Conservation (phyloP, 129 eudicot species). For the Erigeron canadensis region DNA sequence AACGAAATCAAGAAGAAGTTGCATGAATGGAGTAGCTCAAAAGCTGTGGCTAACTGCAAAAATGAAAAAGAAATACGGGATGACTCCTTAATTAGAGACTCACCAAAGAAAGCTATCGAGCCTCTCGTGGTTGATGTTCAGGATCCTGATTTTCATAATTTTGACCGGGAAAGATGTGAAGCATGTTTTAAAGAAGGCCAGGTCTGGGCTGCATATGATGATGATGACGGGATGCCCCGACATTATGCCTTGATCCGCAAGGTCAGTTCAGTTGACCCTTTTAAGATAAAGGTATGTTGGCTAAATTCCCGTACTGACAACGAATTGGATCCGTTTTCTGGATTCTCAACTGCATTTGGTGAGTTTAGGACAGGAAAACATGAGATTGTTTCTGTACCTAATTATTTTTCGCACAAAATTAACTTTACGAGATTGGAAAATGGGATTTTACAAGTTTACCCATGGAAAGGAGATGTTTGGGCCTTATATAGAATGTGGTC, state of each 20-base stretch:
- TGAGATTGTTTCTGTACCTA: slow-evolving; percentile 29
- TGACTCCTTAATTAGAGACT: slow-evolving; percentile 5
- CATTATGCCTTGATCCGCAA: slow-evolving; percentile 61
- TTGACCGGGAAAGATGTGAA: slow-evolving; percentile 53
- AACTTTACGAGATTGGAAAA: slow-evolving; percentile 43
- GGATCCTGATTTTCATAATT: slow-evolving; percentile 67
- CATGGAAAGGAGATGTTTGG: slow-evolving; percentile 77
- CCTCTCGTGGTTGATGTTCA: slow-evolving; percentile 48
- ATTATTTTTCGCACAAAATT: slow-evolving; percentile 73
- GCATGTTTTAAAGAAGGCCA: slow-evolving; percentile 59
- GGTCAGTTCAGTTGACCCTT: slow-evolving; percentile 60
- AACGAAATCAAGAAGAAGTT: slow-evolving; percentile 44
- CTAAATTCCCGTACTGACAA: slow-evolving; percentile 46
- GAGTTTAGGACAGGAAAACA: slow-evolving; percentile 58
- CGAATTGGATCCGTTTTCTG: slow-evolving; percentile 31
- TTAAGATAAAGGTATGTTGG: slow-evolving; percentile 68
- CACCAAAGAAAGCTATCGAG: slow-evolving; percentile 15
- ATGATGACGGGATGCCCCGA: slow-evolving; percentile 92
- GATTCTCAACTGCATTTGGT: slow-evolving; percentile 63
- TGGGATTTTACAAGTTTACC: slow-evolving; percentile 57
- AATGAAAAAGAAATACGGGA: slow-evolving; percentile 20
- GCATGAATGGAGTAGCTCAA: slow-evolving; percentile 37
- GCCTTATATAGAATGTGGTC: slow-evolving; percentile 79
- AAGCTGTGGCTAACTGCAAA: slow-evolving; percentile 16
- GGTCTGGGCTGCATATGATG: slow-evolving; percentile 82